These are phyloP conservation scores for Pseudonitzschia multiseries DNA, from an alignment of 108 stramenopile genomes.

Conservation along the genomic window DNA sequence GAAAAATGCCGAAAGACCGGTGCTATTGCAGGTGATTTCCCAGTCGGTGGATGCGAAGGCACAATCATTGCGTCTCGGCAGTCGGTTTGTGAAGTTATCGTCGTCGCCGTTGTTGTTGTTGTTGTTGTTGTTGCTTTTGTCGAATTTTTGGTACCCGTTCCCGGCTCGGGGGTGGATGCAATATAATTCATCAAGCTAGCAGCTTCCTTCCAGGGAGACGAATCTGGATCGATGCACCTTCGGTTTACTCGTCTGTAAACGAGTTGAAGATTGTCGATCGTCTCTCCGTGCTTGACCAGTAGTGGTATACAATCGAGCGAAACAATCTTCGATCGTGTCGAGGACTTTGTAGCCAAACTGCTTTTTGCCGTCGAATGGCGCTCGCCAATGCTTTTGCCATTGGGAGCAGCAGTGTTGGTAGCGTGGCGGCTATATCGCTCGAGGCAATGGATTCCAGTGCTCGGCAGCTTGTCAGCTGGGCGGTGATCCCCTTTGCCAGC, in stretches of 20 bases:
- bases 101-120: not conserved
- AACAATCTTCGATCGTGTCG: not conserved
- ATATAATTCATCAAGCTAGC: not conserved
- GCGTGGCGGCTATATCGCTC: not conserved
- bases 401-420: not conserved
- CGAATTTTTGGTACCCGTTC: too few species aligned
- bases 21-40: not conserved
- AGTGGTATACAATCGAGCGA: not conserved
- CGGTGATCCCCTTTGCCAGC: not conserved
- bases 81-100: not conserved
- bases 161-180: too few species aligned
- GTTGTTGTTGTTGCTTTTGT: not conserved
- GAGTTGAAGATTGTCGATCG: not conserved
- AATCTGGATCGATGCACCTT: conserved; percentile 16
- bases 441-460: not conserved
- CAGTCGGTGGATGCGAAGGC: not conserved
- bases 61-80: not conserved
- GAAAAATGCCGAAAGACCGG: not conserved
- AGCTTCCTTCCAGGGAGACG: conserved; percentile 30
- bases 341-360: not conserved
- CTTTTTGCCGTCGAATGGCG: conserved; percentile 19
- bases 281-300: not conserved
- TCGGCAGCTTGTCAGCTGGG: conserved; percentile 5
- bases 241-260: not conserved
- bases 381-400: conserved; percentile 9